Base-by-base conservation (phyloP, 140 eudicot species). In the Ambrosia hybrid region DNA sequence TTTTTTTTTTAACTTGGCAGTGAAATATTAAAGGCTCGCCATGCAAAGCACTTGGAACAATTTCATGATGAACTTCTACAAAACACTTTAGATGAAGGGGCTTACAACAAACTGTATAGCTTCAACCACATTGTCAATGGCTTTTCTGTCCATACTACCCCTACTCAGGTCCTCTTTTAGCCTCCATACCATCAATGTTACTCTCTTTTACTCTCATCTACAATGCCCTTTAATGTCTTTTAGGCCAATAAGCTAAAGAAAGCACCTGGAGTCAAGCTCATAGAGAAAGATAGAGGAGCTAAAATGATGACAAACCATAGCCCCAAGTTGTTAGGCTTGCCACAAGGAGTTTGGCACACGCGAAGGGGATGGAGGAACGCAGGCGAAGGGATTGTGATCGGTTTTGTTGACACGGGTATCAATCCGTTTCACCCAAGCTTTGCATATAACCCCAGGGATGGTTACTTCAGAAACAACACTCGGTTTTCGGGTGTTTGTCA, bases 81-180 rank as follows among this genome's bases (percentile, higher is more conserved):
- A 59, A 85, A 73, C 87, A 83, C 83, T 17, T 79, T 94, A 41
- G 89, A 88, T 4, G 74, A 67, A 56, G 95, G 92, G 12, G 79
- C 81, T 76, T 94, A 94, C 76, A 74, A 49, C 68, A 90, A 88
- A 87, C 88, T 94, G 45, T 89, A 83, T 74, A 90, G 97, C 87
- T 94, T 84, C 81, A 88, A 85, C 70, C 96, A 94, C 81, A 79
- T 94, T n/a, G 90, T 89, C 41, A 94, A 86, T 71, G 99, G 96
- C 73, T 90, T 94, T 78, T 79, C 96, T 33, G 85, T 94, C 80
- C 99, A 94, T 67, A 91, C 96, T 9, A 83, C 96, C 39, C 86
- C 82, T 51, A 68, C 96, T 66, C 96, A 94, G 48, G 48, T 43
- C 48, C 48, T 43, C 48, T 43, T 43, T 43, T 43, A 6, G 5